phyloP scores from a whole-genome alignment of 331 rosid genomes.

The Quercus tomentella region DNA sequence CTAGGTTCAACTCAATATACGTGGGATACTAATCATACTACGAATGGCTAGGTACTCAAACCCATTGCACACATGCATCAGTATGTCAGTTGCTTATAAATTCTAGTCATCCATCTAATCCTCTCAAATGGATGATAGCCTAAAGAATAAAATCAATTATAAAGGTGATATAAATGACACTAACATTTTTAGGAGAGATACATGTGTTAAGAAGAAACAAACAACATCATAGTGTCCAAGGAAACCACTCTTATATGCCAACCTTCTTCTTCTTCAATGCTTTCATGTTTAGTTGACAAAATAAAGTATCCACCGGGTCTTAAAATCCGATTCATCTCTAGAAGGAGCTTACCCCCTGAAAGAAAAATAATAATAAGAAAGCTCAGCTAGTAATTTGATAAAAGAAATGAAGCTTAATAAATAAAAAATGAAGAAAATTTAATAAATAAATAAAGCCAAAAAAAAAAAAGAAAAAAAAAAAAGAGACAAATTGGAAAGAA shows the following conservation, averaged over 20 bases:
- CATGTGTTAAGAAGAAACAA: not conserved
- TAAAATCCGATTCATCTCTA: conserved; percentile 89
- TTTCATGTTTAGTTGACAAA: conserved; percentile 73
- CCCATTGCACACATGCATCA: not conserved
- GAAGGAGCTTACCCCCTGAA: conserved; percentile 82
- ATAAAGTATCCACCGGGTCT: conserved; percentile 87
- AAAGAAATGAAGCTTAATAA: not conserved
- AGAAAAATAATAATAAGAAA: not conserved
- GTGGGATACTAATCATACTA: not conserved
- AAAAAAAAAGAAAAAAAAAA: not conserved
- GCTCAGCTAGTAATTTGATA: conserved; percentile 1
- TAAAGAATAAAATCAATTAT: not conserved
- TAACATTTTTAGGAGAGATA: too few relatives aligned
- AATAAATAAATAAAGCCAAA: not conserved
- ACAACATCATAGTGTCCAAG: not conserved
- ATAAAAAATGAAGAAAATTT: not conserved
- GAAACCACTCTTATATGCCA: conserved; percentile 11
- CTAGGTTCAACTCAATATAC: not conserved
- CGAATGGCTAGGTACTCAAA: not conserved
- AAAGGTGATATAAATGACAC: not conserved
- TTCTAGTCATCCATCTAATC: not conserved
- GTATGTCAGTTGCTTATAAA: not conserved
- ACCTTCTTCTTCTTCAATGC: conserved; percentile 94
- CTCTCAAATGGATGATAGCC: not conserved
- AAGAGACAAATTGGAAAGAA: not conserved